phyloP scores from a whole-genome alignment of 2,329 filamentous ascomycete genomes.

The Zalaria obscura region DNA sequence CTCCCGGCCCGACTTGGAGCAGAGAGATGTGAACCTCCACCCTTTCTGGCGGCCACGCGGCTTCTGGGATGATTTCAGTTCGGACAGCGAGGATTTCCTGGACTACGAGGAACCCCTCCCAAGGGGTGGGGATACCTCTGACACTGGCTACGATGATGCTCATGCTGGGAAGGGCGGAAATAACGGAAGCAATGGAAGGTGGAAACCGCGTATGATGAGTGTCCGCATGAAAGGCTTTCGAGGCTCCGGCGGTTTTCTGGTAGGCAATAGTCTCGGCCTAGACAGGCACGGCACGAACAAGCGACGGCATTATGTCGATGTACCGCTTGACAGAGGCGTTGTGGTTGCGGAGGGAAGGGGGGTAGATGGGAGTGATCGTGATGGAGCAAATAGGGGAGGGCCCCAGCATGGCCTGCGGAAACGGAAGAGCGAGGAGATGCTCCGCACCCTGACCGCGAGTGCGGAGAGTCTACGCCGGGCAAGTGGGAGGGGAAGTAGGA shows the following conservation, averaged over 20 bases:
- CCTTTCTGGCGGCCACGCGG: constrained; percentile 49
- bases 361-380: constrained; percentile 5
- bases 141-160: constrained; percentile 14
- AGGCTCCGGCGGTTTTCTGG: constrained; percentile 29
- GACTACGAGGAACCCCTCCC: constrained; percentile 19
- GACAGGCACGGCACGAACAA: constrained; percentile 31
- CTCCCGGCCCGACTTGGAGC: constrained; percentile 1
- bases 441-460: constrained; percentile 5
- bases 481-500: constrained; percentile 2
- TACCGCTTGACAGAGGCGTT: constrained; percentile 15
- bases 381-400: background rate
- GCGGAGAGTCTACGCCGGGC: constrained; percentile 4
- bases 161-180: constrained; percentile 3
- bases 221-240: constrained; percentile 23
- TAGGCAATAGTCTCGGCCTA: constrained; percentile 43
- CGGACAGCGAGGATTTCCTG: constrained; percentile 19
- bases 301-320: constrained; percentile 24
- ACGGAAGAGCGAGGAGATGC: constrained; percentile 10
- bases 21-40: constrained; percentile 33
- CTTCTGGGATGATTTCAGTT: constrained; percentile 46
- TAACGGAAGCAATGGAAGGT: background rate
- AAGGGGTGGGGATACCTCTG: constrained; percentile 30
- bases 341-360: constrained; percentile 9
- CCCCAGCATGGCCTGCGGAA: background rate
- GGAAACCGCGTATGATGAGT: constrained; percentile 16